Base-by-base conservation (phyloP, 768 basidiomycete genomes). In the Gymnopilus junonius region DNA sequence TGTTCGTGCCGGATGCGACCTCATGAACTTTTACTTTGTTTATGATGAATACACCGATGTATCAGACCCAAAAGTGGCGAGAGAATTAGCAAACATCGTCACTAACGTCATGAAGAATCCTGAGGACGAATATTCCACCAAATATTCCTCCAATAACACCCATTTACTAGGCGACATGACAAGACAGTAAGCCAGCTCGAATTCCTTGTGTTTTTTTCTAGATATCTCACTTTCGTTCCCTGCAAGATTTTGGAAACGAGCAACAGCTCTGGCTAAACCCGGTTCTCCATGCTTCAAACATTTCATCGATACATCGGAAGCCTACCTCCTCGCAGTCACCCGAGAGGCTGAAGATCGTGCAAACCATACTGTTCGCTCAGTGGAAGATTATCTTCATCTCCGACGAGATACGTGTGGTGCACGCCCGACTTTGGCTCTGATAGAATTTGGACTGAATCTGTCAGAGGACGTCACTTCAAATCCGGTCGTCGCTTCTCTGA, bases 371-470 rank as follows among this genome's bases (percentile, higher is more conserved):
- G 68, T 80, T 21, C 77, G 81, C n/a, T 79, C 79, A 63, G 74
- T 87, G 25, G 83, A 87, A 58, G 79, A 81, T 14, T 89, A 87
- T 70, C 77, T 87, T 58, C 63, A 72, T 14, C 74, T 87, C 45
- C 80, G 87, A 48, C 79, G 87, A 31, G 80, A 85, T 55, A 86
- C 85, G 11, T 83, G 80, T 58, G 86, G 82, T 8, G 82, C 79
- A 67, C 82, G 82, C 59, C 81, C 84, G 0, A 78, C 82, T 55
- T 82, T 84, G 62, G 80, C 79, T 15, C 73, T 86, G 3, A 82
- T 83, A 60, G 86, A 89, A 66, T 85, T 86, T 58, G 83, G 83
- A 2, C 78, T 88, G 37, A 80, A 86, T 65, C 69, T 89, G 23
- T 85, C 86, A 0, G 81, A 86, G 23, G 77, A 83, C 56, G 82